Percentiles rank a stretch among this genome's conserved stretches.
Conservation (phyloP, 192 early-diverging fungal genomes). For the Entomortierella lignicola region DNA sequence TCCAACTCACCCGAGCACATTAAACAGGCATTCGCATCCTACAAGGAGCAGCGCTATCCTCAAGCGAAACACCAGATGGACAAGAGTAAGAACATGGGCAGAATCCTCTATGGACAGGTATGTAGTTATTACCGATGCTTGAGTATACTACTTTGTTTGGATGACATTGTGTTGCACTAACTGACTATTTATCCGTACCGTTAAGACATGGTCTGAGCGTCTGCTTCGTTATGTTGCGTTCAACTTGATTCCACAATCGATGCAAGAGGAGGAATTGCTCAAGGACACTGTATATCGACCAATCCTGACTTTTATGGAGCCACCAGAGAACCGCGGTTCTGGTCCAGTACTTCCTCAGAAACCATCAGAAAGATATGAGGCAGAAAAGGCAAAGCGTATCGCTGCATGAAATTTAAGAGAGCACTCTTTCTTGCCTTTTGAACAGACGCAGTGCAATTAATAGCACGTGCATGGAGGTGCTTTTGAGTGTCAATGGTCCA, state of each 20-base stretch:
- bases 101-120: conserved; percentile 32
- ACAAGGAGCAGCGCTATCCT: conserved; percentile 15
- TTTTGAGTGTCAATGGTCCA: no score
- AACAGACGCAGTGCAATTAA: no score
- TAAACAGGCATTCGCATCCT: conserved; percentile 14
- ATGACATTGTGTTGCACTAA: no score
- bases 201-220: conserved; percentile 5
- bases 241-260: conserved; percentile 8
- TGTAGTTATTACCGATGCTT: neutral
- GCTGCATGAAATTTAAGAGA: neutral
- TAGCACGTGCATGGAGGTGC: no score
- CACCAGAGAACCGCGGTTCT: conserved; percentile 3
- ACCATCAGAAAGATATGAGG: conserved; percentile 1
- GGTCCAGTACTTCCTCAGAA: conserved; percentile 4
- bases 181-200: neutral
- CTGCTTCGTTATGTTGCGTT: conserved; percentile 7
- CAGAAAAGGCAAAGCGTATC: neutral
- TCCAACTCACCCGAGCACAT: neutral
- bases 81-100: conserved; percentile 11
- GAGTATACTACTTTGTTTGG: neutral
- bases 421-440: no score
- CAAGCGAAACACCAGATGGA: conserved; percentile 4
- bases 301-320: neutral
- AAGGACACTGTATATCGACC: conserved; percentile 21
- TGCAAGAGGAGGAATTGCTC: conserved; percentile 7